A percentile compares a stretch with the other conserved stretches of the same genome.
Conservation (phyloP, 176 grass and related monocot genomes). For the Canna indica region DNA sequence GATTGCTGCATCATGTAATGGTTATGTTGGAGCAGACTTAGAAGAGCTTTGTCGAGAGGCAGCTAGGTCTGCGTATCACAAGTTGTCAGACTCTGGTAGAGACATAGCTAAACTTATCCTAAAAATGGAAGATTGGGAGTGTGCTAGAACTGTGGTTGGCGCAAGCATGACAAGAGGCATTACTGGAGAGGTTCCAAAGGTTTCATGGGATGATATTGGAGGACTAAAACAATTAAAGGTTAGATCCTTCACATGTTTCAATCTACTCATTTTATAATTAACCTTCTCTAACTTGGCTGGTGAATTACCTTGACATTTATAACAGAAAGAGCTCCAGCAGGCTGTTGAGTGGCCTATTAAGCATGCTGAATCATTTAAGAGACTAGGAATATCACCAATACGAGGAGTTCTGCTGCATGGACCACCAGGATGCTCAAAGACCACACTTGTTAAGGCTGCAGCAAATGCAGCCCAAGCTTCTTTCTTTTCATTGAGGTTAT, state of each 20-base stretch:
- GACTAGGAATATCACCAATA: constrained; percentile 77
- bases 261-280: constrained; percentile 11
- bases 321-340: constrained; percentile 75
- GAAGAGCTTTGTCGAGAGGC: constrained; percentile 64
- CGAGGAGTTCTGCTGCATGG: constrained; percentile 80
- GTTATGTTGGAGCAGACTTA: constrained; percentile 89
- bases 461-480: constrained; percentile 78
- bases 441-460: constrained; percentile 78
- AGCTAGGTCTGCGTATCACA: constrained; percentile 45
- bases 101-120: constrained; percentile 28
- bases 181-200: constrained; percentile 60
- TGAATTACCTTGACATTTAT: constrained; percentile 5
- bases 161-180: constrained; percentile 74
- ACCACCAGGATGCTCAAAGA: constrained; percentile 89
- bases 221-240: constrained; percentile 86
- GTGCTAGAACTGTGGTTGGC: constrained; percentile 44
- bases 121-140: constrained; percentile 64
- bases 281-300: constrained; percentile 8
- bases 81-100: constrained; percentile 26
- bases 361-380: constrained; percentile 54
- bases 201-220: constrained; percentile 92
- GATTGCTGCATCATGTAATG: constrained; percentile 69
- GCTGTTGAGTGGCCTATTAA: constrained; percentile 93
- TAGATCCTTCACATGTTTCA: constrained; percentile 15
- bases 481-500: constrained; percentile 91